Evolutionary conservation across 1,139 yeast species (phyloP).

Genomic region (Yamadazyma oceani): DNA sequence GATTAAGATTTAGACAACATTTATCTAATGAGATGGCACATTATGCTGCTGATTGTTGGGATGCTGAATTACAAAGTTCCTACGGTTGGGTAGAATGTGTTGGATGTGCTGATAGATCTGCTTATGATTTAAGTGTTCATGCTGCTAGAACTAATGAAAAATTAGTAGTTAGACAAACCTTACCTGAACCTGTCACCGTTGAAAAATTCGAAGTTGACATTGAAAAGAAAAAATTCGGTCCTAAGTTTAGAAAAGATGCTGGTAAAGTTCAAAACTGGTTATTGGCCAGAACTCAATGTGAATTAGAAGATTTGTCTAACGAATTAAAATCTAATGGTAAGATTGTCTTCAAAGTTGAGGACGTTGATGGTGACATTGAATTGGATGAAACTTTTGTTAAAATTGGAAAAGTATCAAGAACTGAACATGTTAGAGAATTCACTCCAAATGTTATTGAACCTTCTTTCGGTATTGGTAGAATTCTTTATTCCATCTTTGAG

Average conservation of each 20-base stretch:
- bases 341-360: constrained; percentile 62
- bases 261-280: constrained; percentile 87
- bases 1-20: constrained; percentile 97
- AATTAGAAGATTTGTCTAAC: constrained; percentile 71
- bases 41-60: constrained; percentile 99
- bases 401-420: constrained; percentile 75
- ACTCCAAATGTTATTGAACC: constrained; percentile 99
- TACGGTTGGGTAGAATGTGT: constrained; percentile 99
- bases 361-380: constrained; percentile 62
- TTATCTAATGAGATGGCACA: constrained; percentile 99
- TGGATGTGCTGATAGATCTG: constrained; percentile 99
- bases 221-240: constrained; percentile 95
- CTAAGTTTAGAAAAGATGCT: constrained; percentile 95
- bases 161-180: constrained; percentile 87
- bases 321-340: constrained; percentile 66
- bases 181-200: constrained; percentile 79
- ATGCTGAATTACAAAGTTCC: constrained; percentile 92
- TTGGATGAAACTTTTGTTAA: constrained; percentile 68
- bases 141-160: constrained; percentile 93
- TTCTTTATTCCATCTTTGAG: constrained; percentile 88
- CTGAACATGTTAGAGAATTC: constrained; percentile 91
- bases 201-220: constrained; percentile 82
- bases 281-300: constrained; percentile 75
- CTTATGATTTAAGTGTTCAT: constrained; percentile 95
- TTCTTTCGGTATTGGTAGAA: constrained; percentile 98